phyloP scores from a whole-genome alignment of 2,329 filamentous ascomycete species.

The Colletotrichum higginsianum region DNA sequence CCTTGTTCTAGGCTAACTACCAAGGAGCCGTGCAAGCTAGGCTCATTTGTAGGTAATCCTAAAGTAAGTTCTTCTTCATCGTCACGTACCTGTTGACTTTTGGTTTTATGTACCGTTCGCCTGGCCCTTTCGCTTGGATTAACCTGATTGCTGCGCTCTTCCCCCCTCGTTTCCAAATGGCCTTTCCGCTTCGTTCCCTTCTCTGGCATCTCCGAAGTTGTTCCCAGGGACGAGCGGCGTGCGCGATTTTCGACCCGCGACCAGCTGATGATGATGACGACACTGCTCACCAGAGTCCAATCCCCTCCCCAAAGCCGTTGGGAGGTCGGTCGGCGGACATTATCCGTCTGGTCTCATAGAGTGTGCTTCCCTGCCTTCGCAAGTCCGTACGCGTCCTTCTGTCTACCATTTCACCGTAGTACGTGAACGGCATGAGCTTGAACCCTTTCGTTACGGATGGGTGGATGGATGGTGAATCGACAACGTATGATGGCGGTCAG shows the following conservation, averaged over 20 bases:
- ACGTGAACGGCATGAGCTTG: slow-evolving; percentile 17
- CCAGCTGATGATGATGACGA: slow-evolving; percentile 35
- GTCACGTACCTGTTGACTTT: slow-evolving; percentile 32
- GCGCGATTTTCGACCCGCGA: slow-evolving; percentile 39
- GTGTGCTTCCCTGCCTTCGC: slow-evolving; percentile 18
- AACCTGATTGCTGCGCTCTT: slow-evolving; percentile 24
- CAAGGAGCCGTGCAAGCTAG: slow-evolving; percentile 26
- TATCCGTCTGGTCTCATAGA: slow-evolving; percentile 18
- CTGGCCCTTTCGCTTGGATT: slow-evolving; percentile 18
- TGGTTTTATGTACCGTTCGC: slow-evolving; percentile 17
- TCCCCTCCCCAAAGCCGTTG: neutral
- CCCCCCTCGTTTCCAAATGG: slow-evolving; percentile 18
- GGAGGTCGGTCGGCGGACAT: slow-evolving; percentile 6
- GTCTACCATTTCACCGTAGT: neutral
- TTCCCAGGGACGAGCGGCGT: slow-evolving; percentile 27
- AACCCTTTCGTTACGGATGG: slow-evolving; percentile 2
- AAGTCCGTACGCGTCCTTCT: neutral
- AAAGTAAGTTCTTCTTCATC: slow-evolving; percentile 36
- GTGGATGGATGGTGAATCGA: slow-evolving; percentile 11
- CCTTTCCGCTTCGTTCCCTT: slow-evolving; percentile 35
- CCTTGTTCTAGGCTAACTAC: slow-evolving; percentile 30
- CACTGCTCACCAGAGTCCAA: slow-evolving; percentile 18
- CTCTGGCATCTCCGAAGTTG: slow-evolving; percentile 28
- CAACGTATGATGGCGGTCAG: slow-evolving; percentile 31
- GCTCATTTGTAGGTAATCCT: slow-evolving; percentile 40